phyloP scores from a whole-genome alignment of 2,329 filamentous ascomycete species.

The Penicillium sp. region DNA sequence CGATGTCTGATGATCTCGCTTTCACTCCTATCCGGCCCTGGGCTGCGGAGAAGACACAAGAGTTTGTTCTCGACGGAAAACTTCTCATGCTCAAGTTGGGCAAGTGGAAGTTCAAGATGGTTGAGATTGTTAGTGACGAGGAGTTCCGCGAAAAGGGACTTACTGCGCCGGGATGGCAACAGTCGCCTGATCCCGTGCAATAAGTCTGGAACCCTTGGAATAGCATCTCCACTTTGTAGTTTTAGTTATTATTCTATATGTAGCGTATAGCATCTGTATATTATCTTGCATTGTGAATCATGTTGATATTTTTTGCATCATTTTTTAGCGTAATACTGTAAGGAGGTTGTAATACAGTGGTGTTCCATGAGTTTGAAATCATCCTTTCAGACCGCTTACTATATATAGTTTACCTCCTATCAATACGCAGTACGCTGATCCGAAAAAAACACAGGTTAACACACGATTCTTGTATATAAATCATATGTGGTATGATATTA shows the following conservation, averaged over 20 bases:
- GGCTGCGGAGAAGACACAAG: conserved; percentile 43
- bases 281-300: not conserved
- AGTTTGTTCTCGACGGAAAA: conserved; percentile 52
- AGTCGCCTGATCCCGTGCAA: conserved; percentile 12
- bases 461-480: too few relatives aligned
- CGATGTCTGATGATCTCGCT: conserved; percentile 47
- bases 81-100: conserved; percentile 58
- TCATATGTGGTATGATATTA: too few relatives aligned
- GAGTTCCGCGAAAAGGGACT: conserved; percentile 51
- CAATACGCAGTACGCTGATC: too few relatives aligned
- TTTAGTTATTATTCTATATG: conserved; percentile 14
- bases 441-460: too few relatives aligned
- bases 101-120: conserved; percentile 61
- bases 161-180: conserved; percentile 54
- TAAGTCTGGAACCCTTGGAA: not conserved
- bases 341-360: not conserved
- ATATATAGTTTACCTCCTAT: too few relatives aligned
- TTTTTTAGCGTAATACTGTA: not conserved
- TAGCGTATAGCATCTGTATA: conserved; percentile 37
- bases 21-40: conserved; percentile 53
- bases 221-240: conserved; percentile 13
- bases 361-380: too few relatives aligned
- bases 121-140: conserved; percentile 56
- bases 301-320: not conserved
- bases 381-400: too few relatives aligned